These are phyloP conservation scores for Amylocystis lapponica DNA, from an alignment of 768 basidiomycete species.

Conservation along the genomic window DNA sequence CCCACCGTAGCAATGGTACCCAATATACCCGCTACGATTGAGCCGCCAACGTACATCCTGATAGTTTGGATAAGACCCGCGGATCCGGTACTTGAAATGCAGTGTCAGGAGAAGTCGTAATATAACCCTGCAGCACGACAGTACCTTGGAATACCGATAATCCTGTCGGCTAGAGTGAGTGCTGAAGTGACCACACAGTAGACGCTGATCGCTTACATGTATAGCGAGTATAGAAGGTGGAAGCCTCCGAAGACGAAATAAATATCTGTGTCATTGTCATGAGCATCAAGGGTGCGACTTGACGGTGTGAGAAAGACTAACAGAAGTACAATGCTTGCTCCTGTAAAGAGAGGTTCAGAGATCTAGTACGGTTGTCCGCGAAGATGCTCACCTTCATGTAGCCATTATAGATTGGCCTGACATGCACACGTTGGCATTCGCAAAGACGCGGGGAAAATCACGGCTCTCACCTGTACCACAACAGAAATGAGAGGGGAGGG, in stretches of 20 bases:
- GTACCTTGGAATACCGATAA: conserved; percentile 88
- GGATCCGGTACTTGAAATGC: conserved; percentile 71
- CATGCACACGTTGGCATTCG: conserved; percentile 4
- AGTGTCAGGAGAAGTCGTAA: background rate
- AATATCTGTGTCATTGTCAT: conserved; percentile 56
- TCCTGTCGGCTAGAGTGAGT: conserved; percentile 43
- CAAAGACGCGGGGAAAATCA: conserved; percentile 5
- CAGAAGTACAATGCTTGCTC: conserved; percentile 94
- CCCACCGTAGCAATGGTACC: conserved; percentile 77
- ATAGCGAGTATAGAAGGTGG: conserved; percentile 88
- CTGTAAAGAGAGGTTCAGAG: conserved; percentile 34
- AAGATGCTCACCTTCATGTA: conserved; percentile 78
- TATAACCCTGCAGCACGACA: conserved; percentile 18
- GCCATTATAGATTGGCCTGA: conserved; percentile 92
- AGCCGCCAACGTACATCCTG: conserved; percentile 62
- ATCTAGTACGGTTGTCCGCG: conserved; percentile 16
- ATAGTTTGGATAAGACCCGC: conserved; percentile 95
- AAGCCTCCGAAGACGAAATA: conserved; percentile 97
- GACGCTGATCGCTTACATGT: conserved; percentile 56
- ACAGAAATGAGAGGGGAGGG: conserved; percentile 71
- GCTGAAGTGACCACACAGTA: background rate
- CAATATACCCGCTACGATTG: conserved; percentile 77
- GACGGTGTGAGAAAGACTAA: conserved; percentile 32
- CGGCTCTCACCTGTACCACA: conserved; percentile 89
- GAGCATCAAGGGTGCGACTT: conserved; percentile 19